Evolutionary conservation across 805 yeast species (phyloP).

Genomic region (Maudiozyma serrabonitensis): DNA sequence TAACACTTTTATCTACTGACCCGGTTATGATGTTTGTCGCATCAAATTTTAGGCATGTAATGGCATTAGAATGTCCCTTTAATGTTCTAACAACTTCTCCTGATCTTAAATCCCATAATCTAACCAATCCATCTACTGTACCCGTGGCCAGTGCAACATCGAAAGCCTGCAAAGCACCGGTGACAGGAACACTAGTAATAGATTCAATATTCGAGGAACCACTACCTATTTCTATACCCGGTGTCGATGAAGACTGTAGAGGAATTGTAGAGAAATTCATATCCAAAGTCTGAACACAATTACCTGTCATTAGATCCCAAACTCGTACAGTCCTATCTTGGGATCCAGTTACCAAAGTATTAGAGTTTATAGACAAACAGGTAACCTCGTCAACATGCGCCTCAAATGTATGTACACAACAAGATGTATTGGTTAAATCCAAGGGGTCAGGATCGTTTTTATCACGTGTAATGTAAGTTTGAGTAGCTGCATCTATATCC

Average conservation of each 20-base stretch:
- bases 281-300: conserved; percentile 62
- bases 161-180: conserved; percentile 60
- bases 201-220: neutral
- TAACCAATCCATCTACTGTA: conserved; percentile 62
- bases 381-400: conserved; percentile 62
- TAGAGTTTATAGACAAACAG: conserved; percentile 45
- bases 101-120: conserved; percentile 67
- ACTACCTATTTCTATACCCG: neutral
- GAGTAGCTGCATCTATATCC: conserved; percentile 35
- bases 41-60: conserved; percentile 61
- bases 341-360: conserved; percentile 57
- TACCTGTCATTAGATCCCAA: conserved; percentile 63
- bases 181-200: conserved; percentile 31
- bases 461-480: conserved; percentile 11
- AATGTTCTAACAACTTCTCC: conserved; percentile 56
- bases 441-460: conserved; percentile 12
- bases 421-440: conserved; percentile 8
- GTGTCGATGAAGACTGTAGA: conserved; percentile 1
- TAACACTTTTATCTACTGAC: conserved; percentile 48
- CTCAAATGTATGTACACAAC: conserved; percentile 42
- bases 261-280: conserved; percentile 28
- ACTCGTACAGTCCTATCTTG: conserved; percentile 63
- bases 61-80: conserved; percentile 61
- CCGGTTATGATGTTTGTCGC: conserved; percentile 56
- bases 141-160: conserved; percentile 77